Evolutionary conservation across 306 rosid species (phyloP).

Genomic region (Trichosanthes cucumerina): DNA sequence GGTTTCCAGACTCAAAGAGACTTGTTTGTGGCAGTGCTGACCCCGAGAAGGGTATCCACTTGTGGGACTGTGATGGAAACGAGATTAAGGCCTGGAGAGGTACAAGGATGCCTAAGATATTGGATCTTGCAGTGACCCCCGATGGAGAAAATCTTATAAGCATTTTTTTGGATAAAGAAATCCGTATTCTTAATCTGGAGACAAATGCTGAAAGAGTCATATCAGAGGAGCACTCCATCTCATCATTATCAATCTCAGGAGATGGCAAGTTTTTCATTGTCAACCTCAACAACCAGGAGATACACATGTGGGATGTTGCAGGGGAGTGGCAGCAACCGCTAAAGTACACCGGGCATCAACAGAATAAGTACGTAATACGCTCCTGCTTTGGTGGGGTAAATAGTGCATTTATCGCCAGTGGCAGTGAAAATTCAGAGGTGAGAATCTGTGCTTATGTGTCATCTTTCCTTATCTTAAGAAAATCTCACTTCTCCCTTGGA

Average conservation of each 20-base stretch:
- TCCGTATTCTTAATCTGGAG: conserved; percentile 49
- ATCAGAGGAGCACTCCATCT: conserved; percentile 52
- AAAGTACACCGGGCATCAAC: conserved; percentile 48
- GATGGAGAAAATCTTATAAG: conserved; percentile 74
- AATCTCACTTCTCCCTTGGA: not conserved
- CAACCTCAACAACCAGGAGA: conserved; percentile 82
- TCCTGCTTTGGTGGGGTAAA: conserved; percentile 83
- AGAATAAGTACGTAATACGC: conserved; percentile 71
- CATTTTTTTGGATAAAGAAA: conserved; percentile 66
- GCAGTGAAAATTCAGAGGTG: conserved; percentile 86
- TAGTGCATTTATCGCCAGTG: conserved; percentile 72
- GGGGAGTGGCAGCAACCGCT: conserved; percentile 55
- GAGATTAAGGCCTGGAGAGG: conserved; percentile 85
- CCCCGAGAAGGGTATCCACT: conserved; percentile 71
- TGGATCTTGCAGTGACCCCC: conserved; percentile 74
- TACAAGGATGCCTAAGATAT: conserved; percentile 72
- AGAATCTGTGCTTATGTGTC: not conserved
- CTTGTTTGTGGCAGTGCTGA: conserved; percentile 84
- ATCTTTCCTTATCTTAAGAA: not conserved
- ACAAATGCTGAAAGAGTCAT: conserved; percentile 58
- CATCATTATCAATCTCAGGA: conserved; percentile 51
- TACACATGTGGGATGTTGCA: conserved; percentile 87
- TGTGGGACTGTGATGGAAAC: conserved; percentile 82
- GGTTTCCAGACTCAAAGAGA: conserved; percentile 82
- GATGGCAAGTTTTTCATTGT: conserved; percentile 76